Evolutionary conservation across 805 yeast species (phyloP).

Genomic region (Kuraishia hungarica): DNA sequence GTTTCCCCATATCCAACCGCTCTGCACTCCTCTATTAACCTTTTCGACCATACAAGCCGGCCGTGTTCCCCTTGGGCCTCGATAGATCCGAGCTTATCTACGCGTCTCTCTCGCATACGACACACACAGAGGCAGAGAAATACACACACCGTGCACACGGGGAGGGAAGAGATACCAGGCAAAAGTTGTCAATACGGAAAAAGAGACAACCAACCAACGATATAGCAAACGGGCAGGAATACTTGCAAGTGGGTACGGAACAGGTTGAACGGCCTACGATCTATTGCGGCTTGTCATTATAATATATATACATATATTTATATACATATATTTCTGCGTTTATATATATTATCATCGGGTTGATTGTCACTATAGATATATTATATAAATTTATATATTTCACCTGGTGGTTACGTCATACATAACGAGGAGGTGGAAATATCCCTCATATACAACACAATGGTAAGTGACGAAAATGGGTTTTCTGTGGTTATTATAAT

Average conservation of each 20-base stretch:
- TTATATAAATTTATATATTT: too few species aligned
- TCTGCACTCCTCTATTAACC: background rate
- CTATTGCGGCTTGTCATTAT: background rate
- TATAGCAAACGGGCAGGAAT: background rate
- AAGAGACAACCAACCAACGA: background rate
- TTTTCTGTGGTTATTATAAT: background rate
- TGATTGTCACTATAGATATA: background rate
- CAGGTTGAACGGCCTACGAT: background rate
- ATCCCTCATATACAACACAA: background rate
- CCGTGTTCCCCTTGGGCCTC: background rate
- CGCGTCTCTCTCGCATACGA: background rate
- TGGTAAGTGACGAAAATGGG: background rate
- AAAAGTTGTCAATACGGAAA: background rate
- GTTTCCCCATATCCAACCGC: background rate
- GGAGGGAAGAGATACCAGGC: background rate
- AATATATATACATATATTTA: too few species aligned
- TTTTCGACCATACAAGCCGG: background rate
- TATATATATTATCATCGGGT: too few species aligned
- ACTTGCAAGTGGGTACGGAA: background rate
- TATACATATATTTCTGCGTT: too few species aligned
- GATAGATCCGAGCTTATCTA: background rate
- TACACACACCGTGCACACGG: background rate
- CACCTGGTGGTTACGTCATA: background rate
- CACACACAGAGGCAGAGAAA: background rate
- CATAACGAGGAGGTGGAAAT: background rate